Evolutionary conservation across 2,329 filamentous ascomycete species (phyloP), one percentile per base, ranked within the genome.

Genomic region (Neofusicoccum umdonicola): DNA sequence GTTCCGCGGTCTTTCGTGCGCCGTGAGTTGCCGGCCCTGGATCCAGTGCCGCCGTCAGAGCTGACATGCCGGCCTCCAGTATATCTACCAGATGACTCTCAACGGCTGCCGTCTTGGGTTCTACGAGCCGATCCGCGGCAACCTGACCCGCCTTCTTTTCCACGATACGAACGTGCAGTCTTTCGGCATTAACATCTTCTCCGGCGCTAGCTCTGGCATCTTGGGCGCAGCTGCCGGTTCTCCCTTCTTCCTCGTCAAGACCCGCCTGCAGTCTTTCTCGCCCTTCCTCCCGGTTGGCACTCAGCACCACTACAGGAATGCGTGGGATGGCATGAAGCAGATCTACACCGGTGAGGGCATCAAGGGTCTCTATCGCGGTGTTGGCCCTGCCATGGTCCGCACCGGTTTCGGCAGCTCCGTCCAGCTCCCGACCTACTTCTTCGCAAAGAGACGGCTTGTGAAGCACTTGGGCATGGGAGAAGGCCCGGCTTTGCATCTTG

Each of bases 171-270:
- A 84, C n/a, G 85, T 89, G 34, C 95, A 99, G 78, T 94, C 88
- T 70, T 85, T 98, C 65, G 90, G 87, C 41, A 86, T 98, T 79
- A 99, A 99, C 81, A 92, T 99, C 82, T 90, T 97, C 76, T 90
- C 92, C 64, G 95, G 95, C 71, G 95, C 95, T 19, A 82, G 87
- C 12, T 97, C 93, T 3, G 95, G 95, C 62, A 87, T 99, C 67
- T 85, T 99, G 65, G 95, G 95, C 69, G 95, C 94, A 8, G 91
- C 91, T n/a, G 90, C 91, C 22, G 95, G 94, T 44, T 96, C 92
- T 62, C 95, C 95, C 2, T 98, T 99, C 80, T 99, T 99, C 85
- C 87, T 99, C 63, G 90, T 98, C 77, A 99, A 99, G 84, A 99
- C 95, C 3, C 88, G 95, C 48, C 83, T 99, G 65, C 95, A 99